Conservation (phyloP, 176 grass and related monocot genomes). For the Paspalum notatum region DNA sequence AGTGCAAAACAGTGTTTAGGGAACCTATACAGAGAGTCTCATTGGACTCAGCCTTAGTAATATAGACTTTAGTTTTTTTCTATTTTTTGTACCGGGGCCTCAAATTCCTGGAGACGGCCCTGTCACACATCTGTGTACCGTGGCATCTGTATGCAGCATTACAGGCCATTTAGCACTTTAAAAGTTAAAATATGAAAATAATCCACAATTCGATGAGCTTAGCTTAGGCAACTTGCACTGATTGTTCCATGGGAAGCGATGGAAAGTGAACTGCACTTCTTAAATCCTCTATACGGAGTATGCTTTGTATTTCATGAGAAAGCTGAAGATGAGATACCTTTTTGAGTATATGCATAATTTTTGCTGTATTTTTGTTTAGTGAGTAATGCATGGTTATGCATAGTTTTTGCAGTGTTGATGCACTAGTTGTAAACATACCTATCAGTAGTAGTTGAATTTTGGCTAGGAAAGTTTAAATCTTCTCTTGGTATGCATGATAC, state of each 20-base stretch:
- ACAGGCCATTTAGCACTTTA: not conserved
- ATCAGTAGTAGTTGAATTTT: slow-evolving; percentile 10
- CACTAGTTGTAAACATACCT: not conserved
- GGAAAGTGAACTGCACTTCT: not conserved
- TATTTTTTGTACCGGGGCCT: too few relatives aligned
- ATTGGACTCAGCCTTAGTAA: too few relatives aligned
- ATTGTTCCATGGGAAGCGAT: not conserved
- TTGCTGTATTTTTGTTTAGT: not conserved
- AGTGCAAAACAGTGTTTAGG: too few relatives aligned
- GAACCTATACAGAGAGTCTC: too few relatives aligned
- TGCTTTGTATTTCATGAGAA: not conserved
- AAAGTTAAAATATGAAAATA: not conserved
- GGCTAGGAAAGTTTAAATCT: not conserved
- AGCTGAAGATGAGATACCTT: not conserved
- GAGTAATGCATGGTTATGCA: not conserved
- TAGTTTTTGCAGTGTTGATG: slow-evolving; percentile 6
- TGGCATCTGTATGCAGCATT: not conserved
- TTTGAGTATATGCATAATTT: not conserved
- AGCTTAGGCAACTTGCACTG: not conserved
- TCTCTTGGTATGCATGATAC: not conserved
- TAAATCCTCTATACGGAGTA: not conserved
- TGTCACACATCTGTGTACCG: not conserved
- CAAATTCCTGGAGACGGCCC: too few relatives aligned
- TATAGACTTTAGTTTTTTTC: too few relatives aligned
- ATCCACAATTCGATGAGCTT: not conserved